Conservation (phyloP, 148 eudicot species). For the Nepenthes gracilis region DNA sequence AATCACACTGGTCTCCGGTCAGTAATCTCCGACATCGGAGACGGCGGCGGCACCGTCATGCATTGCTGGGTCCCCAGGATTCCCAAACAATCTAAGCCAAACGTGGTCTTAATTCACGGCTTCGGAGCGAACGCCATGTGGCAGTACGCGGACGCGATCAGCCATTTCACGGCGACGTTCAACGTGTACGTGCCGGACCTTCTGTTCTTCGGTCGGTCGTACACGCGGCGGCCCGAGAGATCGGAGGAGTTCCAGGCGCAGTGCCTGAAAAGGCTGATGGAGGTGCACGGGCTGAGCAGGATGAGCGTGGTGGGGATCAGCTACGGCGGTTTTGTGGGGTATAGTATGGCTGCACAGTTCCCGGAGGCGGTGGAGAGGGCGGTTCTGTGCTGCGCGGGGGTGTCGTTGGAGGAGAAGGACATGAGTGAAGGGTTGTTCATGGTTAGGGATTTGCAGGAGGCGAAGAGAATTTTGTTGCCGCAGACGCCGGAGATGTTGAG, state of each 20-base stretch:
- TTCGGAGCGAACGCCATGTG: conserved; percentile 96
- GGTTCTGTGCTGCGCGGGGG: conserved; percentile 72
- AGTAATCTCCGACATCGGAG: conserved; percentile 28
- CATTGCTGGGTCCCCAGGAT: conserved; percentile 80
- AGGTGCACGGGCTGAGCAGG: conserved; percentile 35
- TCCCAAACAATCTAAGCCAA: conserved; percentile 32
- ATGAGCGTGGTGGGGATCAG: conserved; percentile 77
- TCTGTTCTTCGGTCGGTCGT: conserved; percentile 68
- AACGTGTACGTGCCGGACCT: conserved; percentile 86
- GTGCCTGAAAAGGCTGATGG: conserved; percentile 57
- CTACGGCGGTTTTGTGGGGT: conserved; percentile 86
- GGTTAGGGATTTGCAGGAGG: conserved; percentile 68
- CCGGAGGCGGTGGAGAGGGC: conserved; percentile 69
- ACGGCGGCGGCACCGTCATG: conserved; percentile 47
- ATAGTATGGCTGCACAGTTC: conserved; percentile 64
- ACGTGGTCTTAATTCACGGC: conserved; percentile 68
- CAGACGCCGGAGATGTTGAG: conserved; percentile 64
- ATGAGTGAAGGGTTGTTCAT: conserved; percentile 51
- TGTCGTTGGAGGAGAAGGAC: conserved; percentile 81
- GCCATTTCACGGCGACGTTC: conserved; percentile 42
- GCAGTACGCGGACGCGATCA: conserved; percentile 55
- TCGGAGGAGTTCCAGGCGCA: conserved; percentile 70
- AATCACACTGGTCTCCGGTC: conserved; percentile 50
- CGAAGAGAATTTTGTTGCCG: conserved; percentile 51
- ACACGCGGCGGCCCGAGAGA: conserved; percentile 41